Evolutionary conservation across 306 rosid genomes (phyloP), one percentile per base, ranked within the genome.

Genomic region (Ochetophila trinervis): DNA sequence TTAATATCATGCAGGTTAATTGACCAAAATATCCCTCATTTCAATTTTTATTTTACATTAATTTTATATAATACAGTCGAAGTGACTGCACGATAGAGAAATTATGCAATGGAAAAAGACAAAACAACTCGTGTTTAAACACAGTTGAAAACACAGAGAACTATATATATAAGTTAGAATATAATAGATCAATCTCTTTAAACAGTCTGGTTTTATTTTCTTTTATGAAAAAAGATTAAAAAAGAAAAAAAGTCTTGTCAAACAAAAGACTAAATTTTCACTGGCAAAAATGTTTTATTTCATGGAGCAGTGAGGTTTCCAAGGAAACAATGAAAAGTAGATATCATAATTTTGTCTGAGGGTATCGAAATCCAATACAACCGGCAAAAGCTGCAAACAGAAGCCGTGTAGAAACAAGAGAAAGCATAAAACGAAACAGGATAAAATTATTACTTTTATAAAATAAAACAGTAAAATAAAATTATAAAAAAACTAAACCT

Each of bases 361-460:
- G 74, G 64, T 68, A 63, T 76, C 66, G 62, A 77, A 72, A 66
- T 74, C 66, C 67, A 18, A 83, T 76, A 53, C 35, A 47, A 71
- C 80, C 71, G 60, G 80, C 81, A 82, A 86, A 82, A 80, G 87
- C 82, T 71, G 77, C 70, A 68, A 62, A 57, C 52, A 75, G 80
- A 86, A 86, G 78, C 79, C 76, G 63, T 5, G 79, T 50, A 75
- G 72, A 74, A 74, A 70, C 67, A 56, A 60, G 24, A 14, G 6
- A 59, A 36, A 35, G 20, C 34, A 44, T 10, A 22, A 9, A 66
- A 54, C 36, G 5, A 45, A 14, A 60, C 15, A 59, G 34, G 7
- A 10, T 27, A 59, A 35, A 24, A 27, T 42, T 2, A 22, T 50
- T 17, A 24, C 57, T 45, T 30, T 24, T 8, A 64, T 67, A 53